Base-by-base conservation (phyloP, 2,329 filamentous ascomycete species). In the Coniochaeta sp. region DNA sequence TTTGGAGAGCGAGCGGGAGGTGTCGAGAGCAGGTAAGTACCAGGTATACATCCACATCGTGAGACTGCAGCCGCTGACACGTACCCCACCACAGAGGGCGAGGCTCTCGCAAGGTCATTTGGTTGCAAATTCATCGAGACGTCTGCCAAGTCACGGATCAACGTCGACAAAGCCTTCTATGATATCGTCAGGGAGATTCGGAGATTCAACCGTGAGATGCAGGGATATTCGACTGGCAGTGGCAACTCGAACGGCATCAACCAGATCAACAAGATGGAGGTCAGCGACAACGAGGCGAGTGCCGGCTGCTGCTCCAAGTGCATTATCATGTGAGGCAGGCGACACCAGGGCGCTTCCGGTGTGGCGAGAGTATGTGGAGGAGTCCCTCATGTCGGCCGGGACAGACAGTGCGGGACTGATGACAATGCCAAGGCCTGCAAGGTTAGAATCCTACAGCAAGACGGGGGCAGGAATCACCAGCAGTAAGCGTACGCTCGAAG, bases 61-160 rank as follows among this genome's bases (percentile, higher is more conserved):
- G n/a, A 24, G 54, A 28, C 52, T 22, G 36, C 26, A 8, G 17
- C 58, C 59, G 38, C 62, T 65, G 58, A 67, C 52, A 36, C 30
- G 10, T 40, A 12, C 59, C 40, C 54, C n/a, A 50, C 54, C 57
- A 70, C 76, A 97, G 93, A 98, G 87, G 93, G 93, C 70, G 89
- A 95, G 77, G 84, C 87, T 62, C 81, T 98, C 67, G 93, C 93
- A 65, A 85, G 85, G 68, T 87, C 88, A 65, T 98, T 99, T 75
- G 88, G 88, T 72, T 99, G 95, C 88, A 96, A 95, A 74, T 99
- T 98, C 80, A 96, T 98, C 79, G 95, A 99, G 81, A 98, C 95
- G 14, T 99, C 95, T 47, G 95, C 95, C 67, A 99, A 98, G 80
- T 96, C 93, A 64, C 89, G 93, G 74, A 96, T 95, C 81, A 97